Conservation (phyloP, 1,139 yeast species). For the Candida albicans region DNA sequence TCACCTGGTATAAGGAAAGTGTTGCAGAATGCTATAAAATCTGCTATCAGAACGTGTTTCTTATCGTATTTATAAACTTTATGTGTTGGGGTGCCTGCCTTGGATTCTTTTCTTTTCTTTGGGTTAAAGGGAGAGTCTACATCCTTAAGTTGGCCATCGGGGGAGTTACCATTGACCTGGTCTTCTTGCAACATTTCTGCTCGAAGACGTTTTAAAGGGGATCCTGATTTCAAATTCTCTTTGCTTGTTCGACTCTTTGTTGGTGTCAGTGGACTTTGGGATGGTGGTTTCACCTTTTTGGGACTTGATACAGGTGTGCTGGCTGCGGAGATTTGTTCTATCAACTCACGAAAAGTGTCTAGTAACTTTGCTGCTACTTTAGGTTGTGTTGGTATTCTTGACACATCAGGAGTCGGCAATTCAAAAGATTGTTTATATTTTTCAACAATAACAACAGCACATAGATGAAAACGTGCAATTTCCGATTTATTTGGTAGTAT, state of each 20-base stretch:
- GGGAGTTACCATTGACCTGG: neutral
- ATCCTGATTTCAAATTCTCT: constrained; percentile 7
- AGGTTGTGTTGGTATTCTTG: constrained; percentile 61
- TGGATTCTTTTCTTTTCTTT: constrained; percentile 13
- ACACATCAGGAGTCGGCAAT: constrained; percentile 47
- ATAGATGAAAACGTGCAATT: constrained; percentile 62
- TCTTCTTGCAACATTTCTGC: neutral
- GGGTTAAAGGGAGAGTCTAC: constrained; percentile 37
- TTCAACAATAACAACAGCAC: constrained; percentile 62
- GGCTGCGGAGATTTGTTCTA: constrained; percentile 31
- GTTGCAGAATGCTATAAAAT: constrained; percentile 60
- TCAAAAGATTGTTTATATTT: constrained; percentile 42
- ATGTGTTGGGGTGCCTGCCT: neutral
- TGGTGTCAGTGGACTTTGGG: constrained; percentile 12
- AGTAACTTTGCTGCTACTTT: constrained; percentile 40
- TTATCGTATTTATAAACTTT: constrained; percentile 24
- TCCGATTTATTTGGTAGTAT: constrained; percentile 53
- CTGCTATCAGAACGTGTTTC: constrained; percentile 41
- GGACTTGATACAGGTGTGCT: constrained; percentile 31
- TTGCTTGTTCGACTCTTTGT: constrained; percentile 5
- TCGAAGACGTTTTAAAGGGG: constrained; percentile 15
- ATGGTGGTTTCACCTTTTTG: constrained; percentile 9
- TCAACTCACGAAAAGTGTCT: constrained; percentile 42
- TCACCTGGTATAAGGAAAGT: constrained; percentile 59
- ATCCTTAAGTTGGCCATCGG: constrained; percentile 16